Base-by-base conservation (phyloP, 371 early-diverging fungal species). In the Mucor indicus region DNA sequence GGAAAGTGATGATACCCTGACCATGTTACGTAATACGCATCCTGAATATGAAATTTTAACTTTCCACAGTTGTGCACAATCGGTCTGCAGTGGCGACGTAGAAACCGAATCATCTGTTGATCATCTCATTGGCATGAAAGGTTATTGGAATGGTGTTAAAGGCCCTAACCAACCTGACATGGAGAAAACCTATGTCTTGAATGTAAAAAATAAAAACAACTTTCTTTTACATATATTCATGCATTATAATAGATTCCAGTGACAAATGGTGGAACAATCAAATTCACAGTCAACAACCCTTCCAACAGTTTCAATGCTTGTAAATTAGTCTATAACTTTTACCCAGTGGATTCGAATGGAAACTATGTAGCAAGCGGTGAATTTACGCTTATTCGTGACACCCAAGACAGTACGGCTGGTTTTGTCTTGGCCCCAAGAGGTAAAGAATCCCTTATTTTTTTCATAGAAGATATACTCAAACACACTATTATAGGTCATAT, bases 141-240 rank as follows among this genome's bases (percentile, higher is more conserved):
- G 42, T 5, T 46, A 48, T 10, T 65, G 54, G 54, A 49, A 53
- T 29, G 66, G 66, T 4, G 42, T 52, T 2, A 35, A 16, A n/a
- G 49, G 48, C 6, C 31, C 10, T 13, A 23, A 35, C 4, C 16
- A 17, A 7, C 31, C 43, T 19, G 27, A 35, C 12, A n/a, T n/a
- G n/a, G n/a, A n/a, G n/a, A 38, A 36, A 8, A 50, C 50, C 20
- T 42, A 55, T n/a, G 29, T 62, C n/a, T 48, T 62, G 16, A 58
- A 55, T 29, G 54, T 55, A 53, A 16, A 40, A 15, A 8, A n/a
- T 23, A 23, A 12, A 7, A 7, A 11, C 29, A 5, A 7, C 11
- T 27, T 27, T 27, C 5, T 27, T 27, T 27, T 27, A 27, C 29
- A 7, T 27, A 11, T n/a, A n/a, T n/a, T n/a, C n/a, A n/a, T n/a